These are phyloP conservation scores for Xenosphaeropsis pyriputrescens DNA, from an alignment of 2,329 filamentous ascomycete species.

Conservation along the genomic window DNA sequence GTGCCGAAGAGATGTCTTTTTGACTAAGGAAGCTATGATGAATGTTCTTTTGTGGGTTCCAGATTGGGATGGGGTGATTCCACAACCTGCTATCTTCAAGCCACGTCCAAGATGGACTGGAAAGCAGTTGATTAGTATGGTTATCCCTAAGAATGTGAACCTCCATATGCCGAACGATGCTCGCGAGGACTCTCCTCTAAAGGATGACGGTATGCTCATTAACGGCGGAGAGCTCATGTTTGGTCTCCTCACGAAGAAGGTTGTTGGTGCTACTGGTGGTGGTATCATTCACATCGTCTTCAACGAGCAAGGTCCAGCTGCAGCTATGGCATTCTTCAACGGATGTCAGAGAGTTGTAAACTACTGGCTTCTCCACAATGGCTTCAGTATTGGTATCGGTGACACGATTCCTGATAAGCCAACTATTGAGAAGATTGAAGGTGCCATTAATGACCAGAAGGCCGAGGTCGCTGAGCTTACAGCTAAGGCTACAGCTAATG, in stretches of 20 bases:
- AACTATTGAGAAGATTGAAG: slow-evolving; percentile 75
- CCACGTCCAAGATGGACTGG: slow-evolving; percentile 90
- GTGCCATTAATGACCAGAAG: slow-evolving; percentile 71
- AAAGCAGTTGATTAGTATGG: slow-evolving; percentile 92
- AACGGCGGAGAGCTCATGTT: slow-evolving; percentile 82
- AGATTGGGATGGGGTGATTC: slow-evolving; percentile 91
- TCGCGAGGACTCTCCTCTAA: slow-evolving; percentile 42
- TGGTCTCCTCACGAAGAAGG: slow-evolving; percentile 86
- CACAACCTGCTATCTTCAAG: slow-evolving; percentile 85
- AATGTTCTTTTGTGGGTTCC: slow-evolving; percentile 96
- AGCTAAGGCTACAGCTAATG: slow-evolving; percentile 65
- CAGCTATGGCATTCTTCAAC: slow-evolving; percentile 90
- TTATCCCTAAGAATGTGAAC: slow-evolving; percentile 78
- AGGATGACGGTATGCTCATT: slow-evolving; percentile 69
- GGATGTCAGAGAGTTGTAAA: slow-evolving; percentile 88
- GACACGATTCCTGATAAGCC: slow-evolving; percentile 85
- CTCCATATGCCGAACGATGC: slow-evolving; percentile 51
- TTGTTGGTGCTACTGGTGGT: slow-evolving; percentile 74
- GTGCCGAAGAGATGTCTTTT: slow-evolving; percentile 79
- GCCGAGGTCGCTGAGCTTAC: slow-evolving; percentile 65
- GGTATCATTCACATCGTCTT: slow-evolving; percentile 93
- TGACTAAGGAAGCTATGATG: slow-evolving; percentile 86
- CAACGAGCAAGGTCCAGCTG: slow-evolving; percentile 80
- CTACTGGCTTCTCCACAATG: slow-evolving; percentile 93
- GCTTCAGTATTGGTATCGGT: slow-evolving; percentile 96